Base-by-base conservation (phyloP, 73 alveolate genomes). In the Paraurostyla sp. region DNA sequence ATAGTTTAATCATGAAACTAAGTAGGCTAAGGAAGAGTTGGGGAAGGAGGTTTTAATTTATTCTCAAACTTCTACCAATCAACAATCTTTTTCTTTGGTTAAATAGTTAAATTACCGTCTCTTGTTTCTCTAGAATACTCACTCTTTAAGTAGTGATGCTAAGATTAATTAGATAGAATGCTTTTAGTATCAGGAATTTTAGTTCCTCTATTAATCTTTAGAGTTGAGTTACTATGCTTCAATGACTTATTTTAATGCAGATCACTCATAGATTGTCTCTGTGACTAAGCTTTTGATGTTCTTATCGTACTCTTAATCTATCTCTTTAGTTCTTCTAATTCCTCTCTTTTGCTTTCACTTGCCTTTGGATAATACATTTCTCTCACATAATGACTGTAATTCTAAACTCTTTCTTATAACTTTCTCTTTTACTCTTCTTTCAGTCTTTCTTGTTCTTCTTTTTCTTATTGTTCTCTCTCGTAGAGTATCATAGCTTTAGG, bases 31-130 rank as follows among this genome's bases (percentile, higher is more conserved):
- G 4, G 3, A 1, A 22, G 50, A 15, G 40, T 1, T 15, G 65
- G 65, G 22, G 65, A 32, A 11, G 15, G 20, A 6, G 71, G 49
- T 46, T 48, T 73, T 45, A 73, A 36, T 30, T 73, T 73, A 25
- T 73, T 73, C 30, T 73, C 86, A 36, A 73, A 73, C 38, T 73
- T 73, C 13, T 20, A n/a, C 86, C 86, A 73, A 25, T 48, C 86
- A 9, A 65, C 82, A 18, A 9, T 65, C 23, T 65, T 65, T 18
- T 38, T 40, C 13, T 65, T 38, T 4, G 69, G 41, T 65, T 25
- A 38, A 65, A 13, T 30, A 22, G 4, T 18, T 18, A 38, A 15
- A 7, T 56, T 15, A 22, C 1, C 11, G 25, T 33, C 7, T 33
- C 18, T 3, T 16, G 41, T 18, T 11, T 65, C 82, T 38, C 4